Evolutionary conservation across 2,329 filamentous ascomycete species (phyloP), one percentile per base, ranked within the genome.

Genomic region (Lasiodiplodia citricola): DNA sequence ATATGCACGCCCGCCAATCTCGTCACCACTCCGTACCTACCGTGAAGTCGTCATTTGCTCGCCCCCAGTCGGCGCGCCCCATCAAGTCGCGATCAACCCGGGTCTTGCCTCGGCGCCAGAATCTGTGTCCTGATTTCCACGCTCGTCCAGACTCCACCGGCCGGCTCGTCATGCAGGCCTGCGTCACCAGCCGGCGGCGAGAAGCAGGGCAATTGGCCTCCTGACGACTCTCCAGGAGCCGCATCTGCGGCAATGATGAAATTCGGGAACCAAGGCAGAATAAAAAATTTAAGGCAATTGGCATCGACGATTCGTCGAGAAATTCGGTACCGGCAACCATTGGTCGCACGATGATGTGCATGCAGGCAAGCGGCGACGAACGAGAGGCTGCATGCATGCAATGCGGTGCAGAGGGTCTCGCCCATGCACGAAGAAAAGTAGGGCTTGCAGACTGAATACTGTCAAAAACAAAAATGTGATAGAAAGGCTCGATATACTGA

Each of bases 1-100:
- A 64, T 21, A 64, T 64, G 60, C 60, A 64, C 60, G 60, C 47
- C 31, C 28, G 60, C 60, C 47, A 64, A 64, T 64, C 60, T 64
- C 47, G n/a, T 64, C 60, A 64, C 60, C 60, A 35, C 18, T 18
- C 31, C 35, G 10, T 31, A 56, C 21, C 21, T 37, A 35, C 55
- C 23, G 55, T 38, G 31, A 18, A 13, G 55, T 23, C 37, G 23
- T 25, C n/a, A 4, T n/a, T 21, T 21, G 50, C 28, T 51, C 23
- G 35, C 31, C 31, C 21, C 37, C 25, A 18, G 25, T 14, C n/a
- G 13, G 23, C 44, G 31, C 25, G 16, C 14, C 21, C 28, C 52
- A 28, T 56, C 54, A 16, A 11, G 54, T 11, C 54, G 28, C n/a
- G 55, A 57, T 57, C 47, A 38, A 13, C 7, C n/a, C 10, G 11